Base-by-base conservation (phyloP, 495 filamentous ascomycete species). In the Penicillium silybi region DNA sequence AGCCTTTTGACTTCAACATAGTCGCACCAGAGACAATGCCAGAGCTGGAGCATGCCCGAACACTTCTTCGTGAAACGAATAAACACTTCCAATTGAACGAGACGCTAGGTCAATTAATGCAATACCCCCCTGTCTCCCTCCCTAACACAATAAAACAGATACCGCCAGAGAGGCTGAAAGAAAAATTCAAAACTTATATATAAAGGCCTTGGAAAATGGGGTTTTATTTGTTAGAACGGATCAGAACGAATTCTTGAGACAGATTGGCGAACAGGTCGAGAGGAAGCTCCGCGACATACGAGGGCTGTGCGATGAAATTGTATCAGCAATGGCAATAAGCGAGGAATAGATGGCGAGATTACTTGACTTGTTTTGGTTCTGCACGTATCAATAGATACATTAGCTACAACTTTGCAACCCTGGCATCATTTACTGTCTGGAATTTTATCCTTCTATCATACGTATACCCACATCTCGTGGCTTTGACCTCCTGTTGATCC, bases 91-190 rank as follows among this genome's bases (percentile, higher is more conserved):
- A 5, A 3, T 37, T 37, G 34, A 37, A 4, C 4, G 3, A 16
- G 34, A 9, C 34, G 10, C n/a, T 37, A 37, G 10, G 34, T 37
- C 34, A 37, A 9, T 37, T 11, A 3, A 37, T 37, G 10, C 34
- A 2, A 37, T 13, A 13, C 4, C 10, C 34, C 11, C 34, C 34
- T 37, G 10, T 37, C 34, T 9, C 34, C n/a, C n/a, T 9, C 4
- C 10, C 38, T 39, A 59, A 34, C 48, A 56, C 16, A 41, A 44
- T 26, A 23, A 47, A 51, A 51, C 41, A 54, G 32, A 37, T 16
- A 3, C 11, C n/a, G 4, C 11, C 34, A 11, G n/a, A 37, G 34
- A 13, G 34, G 34, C 34, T 9, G 4, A 37, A 37, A 37, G 4
- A 37, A 37, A 16, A 3, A 11, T 37, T 11, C 34, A 9, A 13